Evolutionary conservation across 2,329 filamentous ascomycete genomes (phyloP).

Genomic region (Orbilia brochopaga): DNA sequence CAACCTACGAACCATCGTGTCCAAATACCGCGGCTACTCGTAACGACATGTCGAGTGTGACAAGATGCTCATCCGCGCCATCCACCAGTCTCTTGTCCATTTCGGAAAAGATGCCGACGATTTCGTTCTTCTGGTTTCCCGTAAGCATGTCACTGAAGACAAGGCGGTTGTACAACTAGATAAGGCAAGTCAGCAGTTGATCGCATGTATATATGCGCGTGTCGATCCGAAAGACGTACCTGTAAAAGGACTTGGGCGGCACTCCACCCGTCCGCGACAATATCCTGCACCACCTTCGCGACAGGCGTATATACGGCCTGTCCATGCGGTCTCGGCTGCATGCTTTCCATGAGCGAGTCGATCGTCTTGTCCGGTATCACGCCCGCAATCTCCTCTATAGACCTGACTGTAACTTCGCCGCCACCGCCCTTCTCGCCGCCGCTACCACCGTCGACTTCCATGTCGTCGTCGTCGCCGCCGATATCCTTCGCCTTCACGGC

Average conservation of each 20-base stretch:
- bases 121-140: conserved; percentile 86
- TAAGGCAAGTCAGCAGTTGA: conserved; percentile 30
- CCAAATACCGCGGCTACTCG: conserved; percentile 34
- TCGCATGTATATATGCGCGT: not conserved
- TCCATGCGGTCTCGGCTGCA: conserved; percentile 72
- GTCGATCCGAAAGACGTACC: conserved; percentile 61
- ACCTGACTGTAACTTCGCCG: conserved; percentile 73
- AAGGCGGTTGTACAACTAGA: conserved; percentile 77
- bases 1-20: conserved; percentile 24
- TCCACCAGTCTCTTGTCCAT: conserved; percentile 93
- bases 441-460: conserved; percentile 61
- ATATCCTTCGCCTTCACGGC: conserved; percentile 63
- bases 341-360: conserved; percentile 71
- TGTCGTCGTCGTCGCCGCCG: conserved; percentile 67
- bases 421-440: conserved; percentile 61
- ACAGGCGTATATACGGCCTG: conserved; percentile 70
- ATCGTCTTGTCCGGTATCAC: conserved; percentile 83
- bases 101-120: conserved; percentile 88
- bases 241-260: conserved; percentile 84
- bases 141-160: conserved; percentile 83
- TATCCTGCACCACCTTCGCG: conserved; percentile 79
- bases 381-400: conserved; percentile 92
- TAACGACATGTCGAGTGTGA: conserved; percentile 45
- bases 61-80: conserved; percentile 89
- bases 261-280: conserved; percentile 97